Evolutionary conservation across 345 rosid genomes (phyloP), one percentile per base, ranked within the genome.

Genomic region (Xanthoceras sorbifolium): DNA sequence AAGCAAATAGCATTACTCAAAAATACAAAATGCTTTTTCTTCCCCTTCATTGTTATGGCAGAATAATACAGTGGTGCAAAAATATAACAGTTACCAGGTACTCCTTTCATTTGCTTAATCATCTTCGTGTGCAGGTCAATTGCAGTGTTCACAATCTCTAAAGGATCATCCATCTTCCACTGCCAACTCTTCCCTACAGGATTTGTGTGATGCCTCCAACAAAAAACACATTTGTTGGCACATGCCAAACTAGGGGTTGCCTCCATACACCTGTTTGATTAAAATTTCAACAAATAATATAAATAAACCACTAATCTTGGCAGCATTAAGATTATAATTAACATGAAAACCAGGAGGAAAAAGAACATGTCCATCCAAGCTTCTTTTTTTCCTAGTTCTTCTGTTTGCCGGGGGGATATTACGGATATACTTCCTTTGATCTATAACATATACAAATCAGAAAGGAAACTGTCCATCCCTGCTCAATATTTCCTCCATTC

Each of bases 131-230:
- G 99, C 72, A 89, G 92, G 36, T 96, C 97, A 34, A 96, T 81
- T 65, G 98, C 99, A 72, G 97, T 76, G 78, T 91, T 76, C 71
- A 96, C 94, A 84, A 96, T 96, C 71, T 84, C 93, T 34, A 87
- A 66, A 61, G 98, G 98, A 85, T 93, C 98, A 77, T 96, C 99
- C 98, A 93, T 92, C 88, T 92, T 91, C 99, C 99, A 96, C 80
- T 91, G 92, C 99, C 99, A 96, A 85, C 89, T 96, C 90, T 92
- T 96, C 66, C 98, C 99, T 9, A 96, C 97, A 36, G 98, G 99
- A 88, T 96, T 96, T 40, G 98, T 93, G 73, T 96, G 99, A 85
- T 93, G 99, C 89, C 99, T 93, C 99, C 97, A 93, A 83, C 99
- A 96, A 75, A 96, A 96, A 71, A 96, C 97, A 89, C 98, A 96